Percentiles rank a stretch among this genome's conserved stretches.
phyloP scores from a whole-genome alignment of 108 stramenopile genomes.

The Discostella pseudostelligera region DNA sequence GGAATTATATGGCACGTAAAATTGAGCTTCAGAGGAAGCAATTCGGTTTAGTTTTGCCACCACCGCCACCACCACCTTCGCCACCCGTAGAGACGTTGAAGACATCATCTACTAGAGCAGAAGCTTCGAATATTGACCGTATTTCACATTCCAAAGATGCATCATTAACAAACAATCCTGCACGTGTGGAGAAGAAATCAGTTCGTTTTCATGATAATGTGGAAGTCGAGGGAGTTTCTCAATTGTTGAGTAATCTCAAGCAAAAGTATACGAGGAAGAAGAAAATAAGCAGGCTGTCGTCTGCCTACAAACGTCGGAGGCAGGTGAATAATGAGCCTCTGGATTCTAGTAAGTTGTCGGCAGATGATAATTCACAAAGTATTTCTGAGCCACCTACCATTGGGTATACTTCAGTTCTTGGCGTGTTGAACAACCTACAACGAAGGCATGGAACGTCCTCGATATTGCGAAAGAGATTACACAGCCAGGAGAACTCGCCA shows the following conservation, averaged over 20 bases:
- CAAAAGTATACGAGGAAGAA: slow-evolving; percentile 20
- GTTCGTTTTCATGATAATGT: slow-evolving; percentile 40
- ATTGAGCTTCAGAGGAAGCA: slow-evolving; percentile 76
- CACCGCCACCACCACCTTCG: slow-evolving; percentile 47
- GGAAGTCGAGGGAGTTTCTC: slow-evolving; percentile 22
- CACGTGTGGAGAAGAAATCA: slow-evolving; percentile 19
- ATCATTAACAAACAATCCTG: slow-evolving; percentile 4
- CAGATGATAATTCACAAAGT: slow-evolving; percentile 1
- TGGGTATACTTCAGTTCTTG: slow-evolving; percentile 20
- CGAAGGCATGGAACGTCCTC: slow-evolving; percentile 28
- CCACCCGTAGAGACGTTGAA: neutral
- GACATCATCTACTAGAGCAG: neutral
- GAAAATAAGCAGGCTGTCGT: slow-evolving; percentile 14
- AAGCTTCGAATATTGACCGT: neutral
- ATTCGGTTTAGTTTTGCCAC: slow-evolving; percentile 70
- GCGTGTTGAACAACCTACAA: slow-evolving; percentile 35
- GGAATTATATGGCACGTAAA: slow-evolving; percentile 81
- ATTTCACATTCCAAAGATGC: neutral
- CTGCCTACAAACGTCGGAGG: neutral
- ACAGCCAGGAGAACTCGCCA: neutral
- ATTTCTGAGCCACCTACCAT: neutral
- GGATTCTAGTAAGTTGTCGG: neutral
- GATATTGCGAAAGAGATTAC: slow-evolving; percentile 14
- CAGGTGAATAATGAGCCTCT: neutral
- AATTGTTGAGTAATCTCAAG: slow-evolving; percentile 42